Conservation (phyloP, 768 basidiomycete genomes). For the Lenzites betulinus region DNA sequence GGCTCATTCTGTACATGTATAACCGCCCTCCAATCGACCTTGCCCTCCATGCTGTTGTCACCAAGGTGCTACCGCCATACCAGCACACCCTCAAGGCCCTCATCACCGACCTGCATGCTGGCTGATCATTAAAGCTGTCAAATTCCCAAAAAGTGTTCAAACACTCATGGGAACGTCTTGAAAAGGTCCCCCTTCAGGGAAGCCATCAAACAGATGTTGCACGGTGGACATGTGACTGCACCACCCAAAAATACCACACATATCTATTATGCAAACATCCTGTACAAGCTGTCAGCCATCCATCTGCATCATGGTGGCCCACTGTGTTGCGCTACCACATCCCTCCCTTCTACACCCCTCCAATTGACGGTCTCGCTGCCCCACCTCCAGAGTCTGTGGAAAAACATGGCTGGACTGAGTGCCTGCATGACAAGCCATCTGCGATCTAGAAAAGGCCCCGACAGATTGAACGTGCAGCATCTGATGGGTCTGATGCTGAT, state of each 20-base stretch:
- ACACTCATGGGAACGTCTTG: not conserved
- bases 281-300: constrained; percentile 28
- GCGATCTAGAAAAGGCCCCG: not conserved
- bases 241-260: constrained; percentile 30
- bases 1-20: not conserved
- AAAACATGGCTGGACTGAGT: not conserved
- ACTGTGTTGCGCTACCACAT: not conserved
- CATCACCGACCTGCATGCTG: too few species aligned
- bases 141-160: not conserved
- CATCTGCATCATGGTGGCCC: not conserved
- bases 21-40: not conserved
- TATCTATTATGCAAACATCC: constrained; percentile 39
- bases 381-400: not conserved
- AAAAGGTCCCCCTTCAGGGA: not conserved
- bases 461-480: too few species aligned
- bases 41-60: not conserved
- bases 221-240: constrained; percentile 35
- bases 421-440: not conserved
- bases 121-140: not conserved
- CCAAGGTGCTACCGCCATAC: not conserved
- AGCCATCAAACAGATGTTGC: constrained; percentile 25
- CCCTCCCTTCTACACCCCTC: not conserved
- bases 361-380: not conserved
- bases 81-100: not conserved
- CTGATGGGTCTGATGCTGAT: too few species aligned